These are phyloP conservation scores for Cystobasidium slooffiae DNA, from an alignment of 1,284 basidiomycete genomes.

Conservation along the genomic window DNA sequence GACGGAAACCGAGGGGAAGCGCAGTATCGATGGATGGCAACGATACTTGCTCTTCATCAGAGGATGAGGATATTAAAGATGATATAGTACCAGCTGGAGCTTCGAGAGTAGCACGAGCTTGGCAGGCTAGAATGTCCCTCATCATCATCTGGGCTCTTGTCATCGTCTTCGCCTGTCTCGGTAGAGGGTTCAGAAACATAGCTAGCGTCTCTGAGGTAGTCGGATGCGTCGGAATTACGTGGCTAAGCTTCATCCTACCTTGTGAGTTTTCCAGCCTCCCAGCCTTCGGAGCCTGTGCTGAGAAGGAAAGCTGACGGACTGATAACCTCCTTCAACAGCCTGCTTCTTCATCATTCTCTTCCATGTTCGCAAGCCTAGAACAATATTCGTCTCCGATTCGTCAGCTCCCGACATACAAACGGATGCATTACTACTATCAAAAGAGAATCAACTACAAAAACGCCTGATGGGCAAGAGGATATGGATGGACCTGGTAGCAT, in stretches of 20 bases:
- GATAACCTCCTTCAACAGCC: slow-evolving; percentile 41
- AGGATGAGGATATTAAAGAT: slow-evolving; percentile 27
- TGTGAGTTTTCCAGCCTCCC: slow-evolving; percentile 28
- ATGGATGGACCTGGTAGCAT: slow-evolving; percentile 72
- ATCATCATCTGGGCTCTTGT: slow-evolving; percentile 28
- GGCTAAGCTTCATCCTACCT: slow-evolving; percentile 50
- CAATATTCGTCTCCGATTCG: slow-evolving; percentile 50
- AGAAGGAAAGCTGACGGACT: not conserved
- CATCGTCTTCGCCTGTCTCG: slow-evolving; percentile 22
- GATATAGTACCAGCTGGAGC: slow-evolving; percentile 23
- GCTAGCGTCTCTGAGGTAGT: slow-evolving; percentile 46
- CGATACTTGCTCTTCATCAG: slow-evolving; percentile 23
- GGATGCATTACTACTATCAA: slow-evolving; percentile 68
- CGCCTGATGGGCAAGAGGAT: slow-evolving; percentile 67
- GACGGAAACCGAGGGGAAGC: not conserved
- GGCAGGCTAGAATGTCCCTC: slow-evolving; percentile 21
- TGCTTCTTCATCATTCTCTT: slow-evolving; percentile 54
- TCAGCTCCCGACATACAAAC: slow-evolving; percentile 57
- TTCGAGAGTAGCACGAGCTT: slow-evolving; percentile 17
- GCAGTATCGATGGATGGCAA: not conserved
- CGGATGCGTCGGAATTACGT: slow-evolving; percentile 46
- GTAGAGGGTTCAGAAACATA: slow-evolving; percentile 45
- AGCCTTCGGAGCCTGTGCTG: not conserved
- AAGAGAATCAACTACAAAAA: slow-evolving; percentile 72
- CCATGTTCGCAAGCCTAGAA: slow-evolving; percentile 53